Percentiles rank a stretch among this genome's conserved stretches.
These are phyloP conservation scores for Cercospora canescens DNA, from an alignment of 2,329 filamentous ascomycete genomes.

Conservation along the genomic window DNA sequence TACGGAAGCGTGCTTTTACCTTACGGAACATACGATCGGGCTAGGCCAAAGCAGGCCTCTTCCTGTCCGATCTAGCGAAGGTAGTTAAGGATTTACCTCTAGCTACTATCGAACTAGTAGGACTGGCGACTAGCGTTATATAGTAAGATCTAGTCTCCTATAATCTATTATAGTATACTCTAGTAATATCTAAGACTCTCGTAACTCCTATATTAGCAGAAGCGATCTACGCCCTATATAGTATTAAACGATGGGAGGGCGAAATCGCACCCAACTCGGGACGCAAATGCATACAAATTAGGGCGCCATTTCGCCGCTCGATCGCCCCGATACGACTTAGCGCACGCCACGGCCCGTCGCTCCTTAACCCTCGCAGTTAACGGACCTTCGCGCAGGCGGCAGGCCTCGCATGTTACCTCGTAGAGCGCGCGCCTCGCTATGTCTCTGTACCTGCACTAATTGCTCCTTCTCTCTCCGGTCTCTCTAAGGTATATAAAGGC, in stretches of 20 bases:
- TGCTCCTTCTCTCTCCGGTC: not conserved
- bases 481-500: not conserved
- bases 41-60: conserved; percentile 30
- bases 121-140: not conserved
- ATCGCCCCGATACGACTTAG: not conserved
- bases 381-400: not conserved
- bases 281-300: not conserved
- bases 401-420: not conserved
- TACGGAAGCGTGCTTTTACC: conserved; percentile 18
- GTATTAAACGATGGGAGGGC: not conserved
- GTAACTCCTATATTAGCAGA: not conserved
- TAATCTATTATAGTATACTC: not conserved
- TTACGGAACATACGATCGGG: conserved; percentile 33
- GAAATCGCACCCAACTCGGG: not conserved
- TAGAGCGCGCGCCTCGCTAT: not conserved
- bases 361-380: not conserved
- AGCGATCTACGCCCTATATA: not conserved
- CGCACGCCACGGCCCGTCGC: not conserved
- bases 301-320: conserved; percentile 1
- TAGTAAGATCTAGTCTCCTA: not conserved
- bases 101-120: not conserved
- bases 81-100: not conserved
- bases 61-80: conserved; percentile 27
- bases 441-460: not conserved
- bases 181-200: not conserved